phyloP scores from a whole-genome alignment of 306 rosid species.

The Casuarina equisetifolia region DNA sequence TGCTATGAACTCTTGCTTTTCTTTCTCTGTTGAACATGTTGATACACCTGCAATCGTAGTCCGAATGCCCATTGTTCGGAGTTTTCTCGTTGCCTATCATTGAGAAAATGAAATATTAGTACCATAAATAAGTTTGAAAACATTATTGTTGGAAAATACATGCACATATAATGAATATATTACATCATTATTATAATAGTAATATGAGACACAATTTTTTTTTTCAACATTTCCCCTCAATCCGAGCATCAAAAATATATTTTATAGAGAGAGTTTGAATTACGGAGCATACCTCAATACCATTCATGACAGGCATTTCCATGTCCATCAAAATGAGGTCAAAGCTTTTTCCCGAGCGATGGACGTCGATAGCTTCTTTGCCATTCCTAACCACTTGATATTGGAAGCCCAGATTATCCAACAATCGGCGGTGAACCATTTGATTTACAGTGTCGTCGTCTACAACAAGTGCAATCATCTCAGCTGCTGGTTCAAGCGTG shows the following conservation, averaged over 20 bases:
- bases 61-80: constrained; percentile 63
- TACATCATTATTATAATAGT: too few species aligned
- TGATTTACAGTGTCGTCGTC: constrained; percentile 52
- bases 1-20: constrained; percentile 48
- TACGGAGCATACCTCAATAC: constrained; percentile 55
- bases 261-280: not conserved
- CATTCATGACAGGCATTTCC: constrained; percentile 93
- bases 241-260: too few species aligned
- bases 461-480: constrained; percentile 67
- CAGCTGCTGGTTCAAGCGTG: not conserved
- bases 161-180: too few species aligned
- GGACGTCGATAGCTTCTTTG: constrained; percentile 74
- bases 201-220: too few species aligned
- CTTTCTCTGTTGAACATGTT: constrained; percentile 33
- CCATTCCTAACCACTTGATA: constrained; percentile 61
- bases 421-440: constrained; percentile 47
- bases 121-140: not conserved
- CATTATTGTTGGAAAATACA: not conserved
- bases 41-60: constrained; percentile 80
- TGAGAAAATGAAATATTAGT: not conserved
- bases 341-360: constrained; percentile 48
- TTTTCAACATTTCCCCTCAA: too few species aligned
- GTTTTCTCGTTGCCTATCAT: constrained; percentile 65
- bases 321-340: constrained; percentile 87
- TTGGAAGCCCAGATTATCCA: constrained; percentile 53